Conservation (phyloP, 768 basidiomycete species). For the Melanogaster broomeanus region DNA sequence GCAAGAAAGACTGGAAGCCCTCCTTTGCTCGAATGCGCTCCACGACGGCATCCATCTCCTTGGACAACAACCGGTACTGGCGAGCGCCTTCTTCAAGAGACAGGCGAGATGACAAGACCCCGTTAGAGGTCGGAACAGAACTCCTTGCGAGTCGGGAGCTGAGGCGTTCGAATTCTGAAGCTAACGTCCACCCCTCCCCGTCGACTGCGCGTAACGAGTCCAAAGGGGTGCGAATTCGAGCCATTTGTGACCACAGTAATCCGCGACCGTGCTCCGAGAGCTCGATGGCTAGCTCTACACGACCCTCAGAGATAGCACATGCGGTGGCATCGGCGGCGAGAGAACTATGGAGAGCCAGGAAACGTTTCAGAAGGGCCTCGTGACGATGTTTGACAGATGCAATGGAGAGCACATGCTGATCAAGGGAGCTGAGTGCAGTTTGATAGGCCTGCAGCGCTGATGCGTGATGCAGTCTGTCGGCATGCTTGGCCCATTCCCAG, state of each 20-base stretch:
- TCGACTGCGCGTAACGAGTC: constrained; percentile 20
- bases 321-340: constrained; percentile 27
- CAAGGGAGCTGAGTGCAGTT: constrained; percentile 14
- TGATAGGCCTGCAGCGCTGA: constrained; percentile 26
- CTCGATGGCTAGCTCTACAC: constrained; percentile 30
- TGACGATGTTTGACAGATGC: constrained; percentile 20
- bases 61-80: constrained; percentile 14
- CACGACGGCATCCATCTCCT: constrained; percentile 20
- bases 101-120: constrained; percentile 1
- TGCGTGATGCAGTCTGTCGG: constrained; percentile 9
- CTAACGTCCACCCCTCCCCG: constrained; percentile 17
- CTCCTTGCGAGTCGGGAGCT: constrained; percentile 12
- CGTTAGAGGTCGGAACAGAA: background rate
- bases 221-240: constrained; percentile 26
- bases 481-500: constrained; percentile 16
- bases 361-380: constrained; percentile 2
- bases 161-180: constrained; percentile 25
- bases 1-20: constrained; percentile 34
- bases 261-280: constrained; percentile 36
- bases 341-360: constrained; percentile 3
- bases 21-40: constrained; percentile 20
- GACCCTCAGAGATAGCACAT: constrained; percentile 23
- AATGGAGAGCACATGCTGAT: constrained; percentile 17
- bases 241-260: constrained; percentile 31
- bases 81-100: constrained; percentile 15